These are phyloP conservation scores for Mimosa bimucronata DNA, from an alignment of 306 rosid genomes.

Conservation along the genomic window DNA sequence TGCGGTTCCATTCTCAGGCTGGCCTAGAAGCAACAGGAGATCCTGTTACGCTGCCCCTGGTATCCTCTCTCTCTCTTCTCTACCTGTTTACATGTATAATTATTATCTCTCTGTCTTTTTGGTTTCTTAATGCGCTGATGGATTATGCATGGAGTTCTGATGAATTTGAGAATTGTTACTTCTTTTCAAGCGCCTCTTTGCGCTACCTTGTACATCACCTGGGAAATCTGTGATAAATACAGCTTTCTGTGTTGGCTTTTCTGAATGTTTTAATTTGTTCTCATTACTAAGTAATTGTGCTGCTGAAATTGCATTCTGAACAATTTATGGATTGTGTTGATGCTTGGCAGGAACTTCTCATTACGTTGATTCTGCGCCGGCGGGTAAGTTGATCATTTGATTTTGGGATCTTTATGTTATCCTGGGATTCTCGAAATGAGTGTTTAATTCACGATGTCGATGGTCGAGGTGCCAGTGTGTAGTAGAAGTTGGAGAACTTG, in stretches of 20 bases:
- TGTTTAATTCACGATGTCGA: slow-evolving; percentile 50
- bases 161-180: slow-evolving; percentile 40
- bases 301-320: slow-evolving; percentile 17
- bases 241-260: slow-evolving; percentile 15
- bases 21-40: slow-evolving; percentile 55
- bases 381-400: slow-evolving; percentile 41
- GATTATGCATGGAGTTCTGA: slow-evolving; percentile 38
- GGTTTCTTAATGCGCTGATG: not conserved
- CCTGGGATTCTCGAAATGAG: slow-evolving; percentile 40
- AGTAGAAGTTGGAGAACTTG: slow-evolving; percentile 43
- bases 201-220: slow-evolving; percentile 20
- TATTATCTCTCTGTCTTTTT: slow-evolving; percentile 20
- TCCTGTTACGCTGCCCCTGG: slow-evolving; percentile 52
- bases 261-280: slow-evolving; percentile 28
- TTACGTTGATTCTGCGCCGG: slow-evolving; percentile 31
- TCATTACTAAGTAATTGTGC: not conserved
- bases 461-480: slow-evolving; percentile 49
- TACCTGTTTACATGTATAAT: not conserved
- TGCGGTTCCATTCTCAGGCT: slow-evolving; percentile 64
- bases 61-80: slow-evolving; percentile 38
- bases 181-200: slow-evolving; percentile 44
- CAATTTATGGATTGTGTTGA: slow-evolving; percentile 35
- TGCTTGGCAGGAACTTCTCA: slow-evolving; percentile 48
- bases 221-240: slow-evolving; percentile 27
- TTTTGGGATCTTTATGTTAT: slow-evolving; percentile 26